These are phyloP conservation scores for Aegilops tauschii DNA, from an alignment of 176 grass and related monocot species.

Conservation along the genomic window DNA sequence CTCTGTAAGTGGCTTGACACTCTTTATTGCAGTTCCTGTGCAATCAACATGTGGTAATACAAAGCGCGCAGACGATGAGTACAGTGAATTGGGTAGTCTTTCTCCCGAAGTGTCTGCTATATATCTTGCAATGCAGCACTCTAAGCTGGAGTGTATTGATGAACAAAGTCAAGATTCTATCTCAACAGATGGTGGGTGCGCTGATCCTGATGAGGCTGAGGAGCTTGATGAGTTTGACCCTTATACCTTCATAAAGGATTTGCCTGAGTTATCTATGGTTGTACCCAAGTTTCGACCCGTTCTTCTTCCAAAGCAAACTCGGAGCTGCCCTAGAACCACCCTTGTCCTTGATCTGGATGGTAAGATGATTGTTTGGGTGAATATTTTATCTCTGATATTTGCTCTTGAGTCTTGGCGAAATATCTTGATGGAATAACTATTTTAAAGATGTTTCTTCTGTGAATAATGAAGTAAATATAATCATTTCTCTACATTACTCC, in stretches of 20 bases:
- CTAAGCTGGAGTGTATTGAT: constrained; percentile 78
- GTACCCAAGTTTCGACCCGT: constrained; percentile 87
- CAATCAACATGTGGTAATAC: constrained; percentile 35
- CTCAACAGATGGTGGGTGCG: constrained; percentile 51
- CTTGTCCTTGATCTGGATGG: constrained; percentile 97
- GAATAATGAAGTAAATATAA: neutral
- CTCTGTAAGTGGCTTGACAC: neutral
- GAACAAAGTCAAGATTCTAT: constrained; percentile 78
- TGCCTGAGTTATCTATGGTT: constrained; percentile 82
- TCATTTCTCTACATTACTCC: neutral
- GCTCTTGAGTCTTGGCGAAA: neutral
- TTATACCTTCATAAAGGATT: constrained; percentile 72
- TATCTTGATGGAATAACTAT: neutral
- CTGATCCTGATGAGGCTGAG: constrained; percentile 57
- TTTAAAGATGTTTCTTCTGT: neutral
- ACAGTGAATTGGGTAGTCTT: constrained; percentile 68
- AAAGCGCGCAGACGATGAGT: constrained; percentile 54
- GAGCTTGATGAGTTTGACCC: constrained; percentile 80
- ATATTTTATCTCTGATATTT: neutral
- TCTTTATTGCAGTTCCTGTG: constrained; percentile 17
- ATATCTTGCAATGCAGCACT: constrained; percentile 74
- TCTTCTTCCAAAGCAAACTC: constrained; percentile 90
- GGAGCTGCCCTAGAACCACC: constrained; percentile 82
- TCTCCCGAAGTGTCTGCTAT: constrained; percentile 81
- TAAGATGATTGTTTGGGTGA: constrained; percentile 19